Base-by-base conservation (phyloP, 345 rosid species). In the Jatropha curcas region DNA sequence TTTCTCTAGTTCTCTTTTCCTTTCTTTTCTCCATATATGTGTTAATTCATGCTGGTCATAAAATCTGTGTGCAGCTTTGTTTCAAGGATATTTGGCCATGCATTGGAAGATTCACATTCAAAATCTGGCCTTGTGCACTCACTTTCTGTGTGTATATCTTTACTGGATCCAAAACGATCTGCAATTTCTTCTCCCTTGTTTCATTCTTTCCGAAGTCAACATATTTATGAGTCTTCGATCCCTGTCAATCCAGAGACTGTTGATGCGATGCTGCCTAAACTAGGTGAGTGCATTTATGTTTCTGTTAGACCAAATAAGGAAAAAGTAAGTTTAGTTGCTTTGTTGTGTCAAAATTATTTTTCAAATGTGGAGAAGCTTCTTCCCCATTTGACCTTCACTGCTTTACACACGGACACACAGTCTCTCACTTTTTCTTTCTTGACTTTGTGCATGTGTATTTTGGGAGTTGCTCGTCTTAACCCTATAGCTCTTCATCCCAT, bases 231-330 rank as follows among this genome's bases (percentile, higher is more conserved):
- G 81, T 75, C 90, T 80, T 89, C 95, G 53, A 79, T 87, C 75
- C 87, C 89, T 72, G 90, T 90, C 72, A 85, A 88, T 82, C 85
- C 85, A 53, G 97, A 96, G 87, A 96, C 99, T 48, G 81, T 93
- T 39, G 70, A 66, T 79, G 99, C 99, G 60, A 93, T 96, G 99
- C 86, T 96, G 73, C 99, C 99, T 71, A 91, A 84, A 81, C 96
- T 93, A 75, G 86, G 99, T 96, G 78, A 85, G 97, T 34, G 73
- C 34, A 55, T 45, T 57, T 41, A 17, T 59, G 9, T n/a, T 16
- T 35, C 35, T 63, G 19, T 60, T 19, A 7, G 48, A 63, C 5
- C 67, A 22, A n/a, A 22, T 11, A 11, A 39, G 12, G 1, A 11
- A 22, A 39, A 30, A 25, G 43, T 5, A 25, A 43, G 53, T 12